Evolutionary conservation across 2,329 filamentous ascomycete species (phyloP).

Genomic region (Trichophaea hybrida): DNA sequence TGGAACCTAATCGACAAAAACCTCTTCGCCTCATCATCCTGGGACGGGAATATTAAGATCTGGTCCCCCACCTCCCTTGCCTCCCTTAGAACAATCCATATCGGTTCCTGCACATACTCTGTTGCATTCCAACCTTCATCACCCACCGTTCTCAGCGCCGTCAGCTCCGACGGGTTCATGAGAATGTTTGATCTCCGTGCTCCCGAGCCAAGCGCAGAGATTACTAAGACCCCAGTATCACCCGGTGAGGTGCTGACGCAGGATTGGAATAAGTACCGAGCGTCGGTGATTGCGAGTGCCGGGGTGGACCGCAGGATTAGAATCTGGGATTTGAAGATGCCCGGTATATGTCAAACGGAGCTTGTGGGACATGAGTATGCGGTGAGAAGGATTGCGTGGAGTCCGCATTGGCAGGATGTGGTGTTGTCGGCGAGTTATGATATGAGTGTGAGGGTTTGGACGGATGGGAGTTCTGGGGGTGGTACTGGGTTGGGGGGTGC

Average conservation of each 20-base stretch:
- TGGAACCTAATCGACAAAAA: conserved; percentile 91
- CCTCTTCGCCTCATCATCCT: conserved; percentile 78
- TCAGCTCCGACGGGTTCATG: conserved; percentile 76
- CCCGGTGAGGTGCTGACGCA: conserved; percentile 70
- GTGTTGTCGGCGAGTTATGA: conserved; percentile 86
- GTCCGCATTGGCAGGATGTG: conserved; percentile 79
- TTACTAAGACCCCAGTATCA: conserved; percentile 2
- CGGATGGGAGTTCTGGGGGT: conserved; percentile 47
- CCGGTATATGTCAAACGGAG: conserved; percentile 55
- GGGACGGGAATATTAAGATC: conserved; percentile 93
- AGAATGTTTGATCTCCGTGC: conserved; percentile 85
- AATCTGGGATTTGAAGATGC: conserved; percentile 77
- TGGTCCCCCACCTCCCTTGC: conserved; percentile 69
- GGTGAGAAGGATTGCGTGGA: conserved; percentile 74
- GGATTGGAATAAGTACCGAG: conserved; percentile 97
- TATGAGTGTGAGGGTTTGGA: conserved; percentile 94
- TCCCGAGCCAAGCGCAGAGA: conserved; percentile 51
- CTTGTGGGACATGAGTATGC: conserved; percentile 85
- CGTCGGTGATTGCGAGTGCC: conserved; percentile 68
- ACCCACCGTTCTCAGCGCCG: conserved; percentile 70
- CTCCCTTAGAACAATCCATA: conserved; percentile 72
- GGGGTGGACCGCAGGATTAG: conserved; percentile 79
- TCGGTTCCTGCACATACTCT: conserved; percentile 87
- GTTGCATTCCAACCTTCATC: conserved; percentile 82
- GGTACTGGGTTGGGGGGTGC: conserved; percentile 42